Conservation (phyloP, 371 early-diverging fungal species). For the Chytridium lagenaria region DNA sequence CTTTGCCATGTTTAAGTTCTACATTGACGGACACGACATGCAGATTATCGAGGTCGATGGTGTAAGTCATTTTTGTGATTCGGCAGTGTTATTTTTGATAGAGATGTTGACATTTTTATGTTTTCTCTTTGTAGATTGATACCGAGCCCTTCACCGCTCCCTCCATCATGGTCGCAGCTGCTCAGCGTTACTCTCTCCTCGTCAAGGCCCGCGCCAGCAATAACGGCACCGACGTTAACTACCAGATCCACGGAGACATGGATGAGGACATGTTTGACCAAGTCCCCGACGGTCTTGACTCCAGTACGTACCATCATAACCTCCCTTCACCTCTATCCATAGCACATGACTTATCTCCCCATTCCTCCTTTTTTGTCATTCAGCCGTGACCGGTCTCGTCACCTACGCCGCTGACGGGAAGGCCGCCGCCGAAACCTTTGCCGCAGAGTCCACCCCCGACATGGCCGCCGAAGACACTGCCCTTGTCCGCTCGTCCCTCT, state of each 20-base stretch:
- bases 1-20: conserved; percentile 75
- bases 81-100: no score
- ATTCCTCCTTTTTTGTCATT: background rate
- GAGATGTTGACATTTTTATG: conserved; percentile 35
- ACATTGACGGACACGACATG: conserved; percentile 79
- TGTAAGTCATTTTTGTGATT: conserved; percentile 27
- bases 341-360: background rate
- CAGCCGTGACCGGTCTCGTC: conserved; percentile 58
- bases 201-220: conserved; percentile 48
- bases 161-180: conserved; percentile 38
- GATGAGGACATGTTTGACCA: conserved; percentile 77
- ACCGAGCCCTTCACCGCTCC: conserved; percentile 51
- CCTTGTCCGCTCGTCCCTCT: conserved; percentile 52
- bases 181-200: conserved; percentile 50
- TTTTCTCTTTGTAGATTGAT: conserved; percentile 42
- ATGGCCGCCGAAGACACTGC: conserved; percentile 24
- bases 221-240: conserved; percentile 67
- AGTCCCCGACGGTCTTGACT: conserved; percentile 59
- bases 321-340: background rate
- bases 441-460: conserved; percentile 46
- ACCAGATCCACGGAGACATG: conserved; percentile 75
- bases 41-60: conserved; percentile 86
- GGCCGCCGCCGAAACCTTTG: conserved; percentile 14
- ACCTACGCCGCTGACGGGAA: conserved; percentile 58
- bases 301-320: conserved; percentile 38